Conservation (phyloP, 495 filamentous ascomycete species). For the Hyaloscypha variabilis region DNA sequence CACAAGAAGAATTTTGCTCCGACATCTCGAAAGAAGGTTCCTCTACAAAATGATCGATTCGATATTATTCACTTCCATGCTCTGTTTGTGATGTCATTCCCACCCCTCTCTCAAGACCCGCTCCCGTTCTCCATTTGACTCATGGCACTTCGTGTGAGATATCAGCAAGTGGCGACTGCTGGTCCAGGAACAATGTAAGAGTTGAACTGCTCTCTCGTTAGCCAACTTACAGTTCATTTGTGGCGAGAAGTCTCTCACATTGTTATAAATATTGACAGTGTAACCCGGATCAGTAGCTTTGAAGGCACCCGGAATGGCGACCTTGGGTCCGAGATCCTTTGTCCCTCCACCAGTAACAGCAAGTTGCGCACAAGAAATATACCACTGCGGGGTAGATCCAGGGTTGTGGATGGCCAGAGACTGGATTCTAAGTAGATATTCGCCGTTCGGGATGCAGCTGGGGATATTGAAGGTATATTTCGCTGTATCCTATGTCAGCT, state of each 20-base stretch:
- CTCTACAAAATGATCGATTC: too few relatives aligned
- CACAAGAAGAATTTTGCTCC: too few relatives aligned
- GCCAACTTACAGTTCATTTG: neutral
- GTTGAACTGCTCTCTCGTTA: constrained; percentile 33
- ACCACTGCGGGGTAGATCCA: constrained; percentile 47
- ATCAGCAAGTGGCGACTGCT: constrained; percentile 30
- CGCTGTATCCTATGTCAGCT: constrained; percentile 21
- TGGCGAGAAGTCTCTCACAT: constrained; percentile 14
- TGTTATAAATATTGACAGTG: constrained; percentile 50
- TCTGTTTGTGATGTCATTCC: too few relatives aligned
- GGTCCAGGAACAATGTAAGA: constrained; percentile 50
- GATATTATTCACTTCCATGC: too few relatives aligned
- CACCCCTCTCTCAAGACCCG: too few relatives aligned
- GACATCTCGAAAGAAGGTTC: too few relatives aligned
- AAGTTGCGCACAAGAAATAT: constrained; percentile 61
- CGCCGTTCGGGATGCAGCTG: constrained; percentile 53
- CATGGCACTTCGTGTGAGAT: too few relatives aligned
- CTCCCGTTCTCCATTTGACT: too few relatives aligned
- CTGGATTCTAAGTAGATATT: constrained; percentile 64
- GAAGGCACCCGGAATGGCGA: constrained; percentile 56
- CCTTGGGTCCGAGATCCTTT: constrained; percentile 43
- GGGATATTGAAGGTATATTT: constrained; percentile 58
- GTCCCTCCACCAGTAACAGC: constrained; percentile 57
- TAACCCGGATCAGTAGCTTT: constrained; percentile 60
- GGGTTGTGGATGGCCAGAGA: constrained; percentile 62